Base-by-base conservation (phyloP, 1,284 basidiomycete genomes). In the Rhodotorula mucilaginosa region DNA sequence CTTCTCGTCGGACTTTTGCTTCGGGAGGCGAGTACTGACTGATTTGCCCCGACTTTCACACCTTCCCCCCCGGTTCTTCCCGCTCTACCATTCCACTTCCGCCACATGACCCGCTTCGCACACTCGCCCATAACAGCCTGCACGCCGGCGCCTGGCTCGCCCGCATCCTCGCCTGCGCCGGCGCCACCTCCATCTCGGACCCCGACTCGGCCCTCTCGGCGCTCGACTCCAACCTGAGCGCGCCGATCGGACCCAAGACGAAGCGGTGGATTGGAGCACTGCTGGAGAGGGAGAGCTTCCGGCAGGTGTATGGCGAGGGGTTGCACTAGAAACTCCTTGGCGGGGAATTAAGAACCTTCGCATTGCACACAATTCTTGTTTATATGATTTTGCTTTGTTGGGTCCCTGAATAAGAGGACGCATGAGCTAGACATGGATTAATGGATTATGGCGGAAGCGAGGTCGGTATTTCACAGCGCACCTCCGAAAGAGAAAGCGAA, bases 111-210 rank as follows among this genome's bases (percentile, higher is more conserved):
- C 26, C 26, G 26, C 26, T 26, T 26, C 26, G 26, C 26, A 26
- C 26, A 26, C 26, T 26, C 26, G 26, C 34, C 34, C 34, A 7
- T 26, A 26, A 21, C 60, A 76, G 76, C 71, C 54, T 78, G 1
- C 77, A 78, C 67, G 74, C 64, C 56, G 76, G 75, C 46, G 76
- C 76, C 18, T 78, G 71, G 71, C 71, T 78, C 68, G 76, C 75
- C 18, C 73, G 77, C 15, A 68, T 78, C 59, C 67, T 77, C 44
- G 76, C 74, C 61, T 58, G 56, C 44, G 66, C 66, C 3, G 77
- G 77, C 15, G 73, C 74, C 4, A 74, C 66, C 21, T 57, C 62
- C 8, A 46, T 74, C 49, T 48, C 64, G 19, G 76, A 74, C 19
- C 47, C 71, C 51, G 63, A 73, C 6, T 39, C 65, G 15, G 54